phyloP scores from a whole-genome alignment of 495 filamentous ascomycete species.

The Trichocladium uniseriatum region DNA sequence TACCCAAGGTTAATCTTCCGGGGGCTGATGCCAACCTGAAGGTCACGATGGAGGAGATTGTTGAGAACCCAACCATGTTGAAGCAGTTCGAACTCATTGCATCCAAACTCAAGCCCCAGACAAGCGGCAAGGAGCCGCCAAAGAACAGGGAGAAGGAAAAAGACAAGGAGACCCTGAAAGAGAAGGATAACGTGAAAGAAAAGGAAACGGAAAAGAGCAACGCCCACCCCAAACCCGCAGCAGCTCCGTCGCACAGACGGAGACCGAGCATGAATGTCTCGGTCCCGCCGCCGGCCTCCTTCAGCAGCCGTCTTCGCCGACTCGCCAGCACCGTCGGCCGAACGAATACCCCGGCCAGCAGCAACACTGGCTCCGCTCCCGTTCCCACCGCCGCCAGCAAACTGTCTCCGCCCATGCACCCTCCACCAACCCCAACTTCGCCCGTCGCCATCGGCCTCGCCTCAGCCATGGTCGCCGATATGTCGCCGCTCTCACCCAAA shows the following conservation, averaged over 20 bases:
- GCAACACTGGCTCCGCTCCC: too few relatives aligned
- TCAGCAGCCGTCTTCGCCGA: conserved; percentile 25
- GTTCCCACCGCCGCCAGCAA: too few relatives aligned
- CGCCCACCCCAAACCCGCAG: conserved; percentile 7
- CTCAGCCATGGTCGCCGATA: conserved; percentile 20
- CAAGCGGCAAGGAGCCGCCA: neutral
- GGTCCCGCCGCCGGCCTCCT: conserved; percentile 11
- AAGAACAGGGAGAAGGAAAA: conserved; percentile 13
- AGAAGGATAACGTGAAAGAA: conserved; percentile 13
- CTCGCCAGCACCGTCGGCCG: conserved; percentile 23
- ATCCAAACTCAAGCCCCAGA: conserved; percentile 27
- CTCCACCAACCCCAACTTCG: conserved; percentile 5
- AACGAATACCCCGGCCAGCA: conserved; percentile 7
- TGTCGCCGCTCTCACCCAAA: conserved; percentile 17
- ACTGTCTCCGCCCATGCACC: neutral
- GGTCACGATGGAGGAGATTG: conserved; percentile 38
- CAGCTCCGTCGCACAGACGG: conserved; percentile 6
- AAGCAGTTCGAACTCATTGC: conserved; percentile 41
- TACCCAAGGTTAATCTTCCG: conserved; percentile 17
- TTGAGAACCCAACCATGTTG: conserved; percentile 40
- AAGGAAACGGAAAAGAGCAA: neutral
- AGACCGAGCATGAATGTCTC: conserved; percentile 24
- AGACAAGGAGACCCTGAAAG: conserved; percentile 16
- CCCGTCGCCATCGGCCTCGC: conserved; percentile 20
- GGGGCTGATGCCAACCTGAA: conserved; percentile 17